Evolutionary conservation across 2,329 filamentous ascomycete species (phyloP).

Genomic region (Xylariaceae sp.): DNA sequence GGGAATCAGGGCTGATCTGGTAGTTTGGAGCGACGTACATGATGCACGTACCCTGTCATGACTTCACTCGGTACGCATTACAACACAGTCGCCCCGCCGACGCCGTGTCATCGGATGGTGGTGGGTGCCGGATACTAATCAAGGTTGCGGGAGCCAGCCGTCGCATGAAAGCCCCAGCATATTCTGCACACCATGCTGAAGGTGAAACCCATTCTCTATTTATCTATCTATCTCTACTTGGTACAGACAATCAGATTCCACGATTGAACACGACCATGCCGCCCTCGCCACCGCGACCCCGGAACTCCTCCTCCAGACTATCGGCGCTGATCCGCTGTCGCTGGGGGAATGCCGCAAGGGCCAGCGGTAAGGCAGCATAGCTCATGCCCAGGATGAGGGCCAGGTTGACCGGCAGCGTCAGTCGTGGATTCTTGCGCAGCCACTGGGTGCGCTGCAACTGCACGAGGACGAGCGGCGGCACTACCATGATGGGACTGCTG

Average conservation of each 20-base stretch:
- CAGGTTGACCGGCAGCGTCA: conserved; percentile 79
- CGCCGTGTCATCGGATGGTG: not conserved
- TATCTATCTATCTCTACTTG: not conserved
- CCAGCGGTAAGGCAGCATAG: conserved; percentile 81
- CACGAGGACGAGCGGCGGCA: conserved; percentile 82
- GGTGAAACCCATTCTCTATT: not conserved
- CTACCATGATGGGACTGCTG: conserved; percentile 92
- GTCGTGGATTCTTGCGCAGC: conserved; percentile 69
- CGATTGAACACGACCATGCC: conserved; percentile 95
- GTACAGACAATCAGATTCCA: conserved; percentile 58
- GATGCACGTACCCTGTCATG: not conserved
- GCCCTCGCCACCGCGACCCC: conserved; percentile 68
- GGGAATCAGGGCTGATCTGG: not conserved
- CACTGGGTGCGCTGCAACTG: conserved; percentile 77
- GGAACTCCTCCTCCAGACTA: conserved; percentile 80
- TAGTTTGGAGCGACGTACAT: not conserved
- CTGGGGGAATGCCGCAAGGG: conserved; percentile 88
- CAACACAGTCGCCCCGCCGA: conserved; percentile 2
- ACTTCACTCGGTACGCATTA: not conserved
- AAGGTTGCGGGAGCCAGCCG: not conserved
- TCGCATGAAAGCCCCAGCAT: not conserved
- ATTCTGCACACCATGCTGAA: not conserved
- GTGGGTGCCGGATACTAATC: not conserved
- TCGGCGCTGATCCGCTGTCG: conserved; percentile 73
- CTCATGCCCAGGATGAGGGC: conserved; percentile 82